phyloP scores from a whole-genome alignment of 2,329 filamentous ascomycete species.

The Sarocladium kiliense region DNA sequence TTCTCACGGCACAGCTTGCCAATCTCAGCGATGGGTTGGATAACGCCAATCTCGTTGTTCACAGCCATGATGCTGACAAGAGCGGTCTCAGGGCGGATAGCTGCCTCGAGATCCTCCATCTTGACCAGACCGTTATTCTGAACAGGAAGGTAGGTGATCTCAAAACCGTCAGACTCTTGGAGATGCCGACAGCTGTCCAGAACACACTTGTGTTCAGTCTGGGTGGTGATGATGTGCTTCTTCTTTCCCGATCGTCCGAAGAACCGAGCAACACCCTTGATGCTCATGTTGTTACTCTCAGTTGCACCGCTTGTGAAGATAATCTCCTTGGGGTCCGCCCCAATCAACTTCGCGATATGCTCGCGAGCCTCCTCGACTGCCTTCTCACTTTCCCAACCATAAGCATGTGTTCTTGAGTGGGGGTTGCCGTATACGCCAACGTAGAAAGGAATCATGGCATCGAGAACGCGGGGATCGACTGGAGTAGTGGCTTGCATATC shows the following conservation, averaged over 20 bases:
- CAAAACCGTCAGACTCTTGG: conserved; percentile 84
- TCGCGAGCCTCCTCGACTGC: conserved; percentile 82
- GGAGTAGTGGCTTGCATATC: conserved; percentile 98
- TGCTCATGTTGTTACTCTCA: conserved; percentile 99
- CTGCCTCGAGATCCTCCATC: conserved; percentile 77
- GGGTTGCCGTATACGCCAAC: conserved; percentile 95
- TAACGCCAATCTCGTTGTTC: conserved; percentile 99
- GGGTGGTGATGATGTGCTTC: conserved; percentile 95
- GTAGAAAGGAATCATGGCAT: conserved; percentile 94
- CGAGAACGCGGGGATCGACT: conserved; percentile 87
- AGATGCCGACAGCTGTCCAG: conserved; percentile 95
- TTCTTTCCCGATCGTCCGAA: conserved; percentile 92
- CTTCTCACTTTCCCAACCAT: conserved; percentile 97
- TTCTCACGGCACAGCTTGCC: conserved; percentile 84
- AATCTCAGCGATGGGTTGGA: conserved; percentile 91
- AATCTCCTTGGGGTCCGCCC: conserved; percentile 94
- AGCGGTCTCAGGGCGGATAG: conserved; percentile 85
- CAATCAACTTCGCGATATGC: conserved; percentile 81
- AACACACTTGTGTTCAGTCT: conserved; percentile 99
- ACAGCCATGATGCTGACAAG: conserved; percentile 98
- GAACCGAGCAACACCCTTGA: conserved; percentile 96
- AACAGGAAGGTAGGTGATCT: conserved; percentile 95
- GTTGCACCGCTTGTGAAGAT: conserved; percentile 98
- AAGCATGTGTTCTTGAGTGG: conserved; percentile 94
- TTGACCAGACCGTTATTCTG: conserved; percentile 79